A percentile compares a stretch with the other conserved stretches of the same genome.
phyloP scores from a whole-genome alignment of 2,329 filamentous ascomycete genomes.

The Penicillium sp. region DNA sequence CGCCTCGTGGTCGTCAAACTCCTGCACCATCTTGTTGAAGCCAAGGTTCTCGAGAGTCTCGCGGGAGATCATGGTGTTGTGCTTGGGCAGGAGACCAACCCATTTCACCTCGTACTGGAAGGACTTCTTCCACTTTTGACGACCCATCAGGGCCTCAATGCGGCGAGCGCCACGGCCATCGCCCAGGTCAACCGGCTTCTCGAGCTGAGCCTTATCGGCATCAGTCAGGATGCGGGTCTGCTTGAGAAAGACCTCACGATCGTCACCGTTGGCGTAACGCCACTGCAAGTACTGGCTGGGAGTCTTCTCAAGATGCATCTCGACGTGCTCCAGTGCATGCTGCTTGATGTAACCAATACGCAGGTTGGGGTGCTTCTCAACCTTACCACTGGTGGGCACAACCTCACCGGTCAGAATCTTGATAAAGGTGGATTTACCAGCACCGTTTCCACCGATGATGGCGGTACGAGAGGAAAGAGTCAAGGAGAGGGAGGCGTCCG shows the following conservation, averaged over 20 bases:
- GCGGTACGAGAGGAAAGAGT: slow-evolving; percentile 89
- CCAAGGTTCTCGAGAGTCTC: slow-evolving; percentile 85
- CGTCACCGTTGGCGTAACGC: slow-evolving; percentile 96
- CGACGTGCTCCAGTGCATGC: slow-evolving; percentile 97
- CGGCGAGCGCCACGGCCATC: slow-evolving; percentile 78
- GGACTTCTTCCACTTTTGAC: slow-evolving; percentile 98
- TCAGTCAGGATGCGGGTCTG: slow-evolving; percentile 88
- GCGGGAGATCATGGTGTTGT: slow-evolving; percentile 89
- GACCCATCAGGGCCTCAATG: slow-evolving; percentile 87
- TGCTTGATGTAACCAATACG: slow-evolving; percentile 99
- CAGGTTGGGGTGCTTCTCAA: slow-evolving; percentile 97
- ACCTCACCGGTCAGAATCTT: slow-evolving; percentile 94
- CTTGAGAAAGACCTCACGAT: slow-evolving; percentile 96
- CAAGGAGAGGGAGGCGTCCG: slow-evolving; percentile 83
- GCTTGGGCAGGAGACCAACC: slow-evolving; percentile 82
- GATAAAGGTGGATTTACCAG: slow-evolving; percentile 96
- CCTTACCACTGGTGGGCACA: slow-evolving; percentile 78
- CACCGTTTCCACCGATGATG: slow-evolving; percentile 96
- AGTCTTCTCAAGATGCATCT: slow-evolving; percentile 99
- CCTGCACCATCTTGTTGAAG: slow-evolving; percentile 91
- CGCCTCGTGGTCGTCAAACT: slow-evolving; percentile 98
- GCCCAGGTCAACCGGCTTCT: slow-evolving; percentile 80
- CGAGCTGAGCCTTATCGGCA: slow-evolving; percentile 86
- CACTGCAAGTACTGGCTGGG: slow-evolving; percentile 98
- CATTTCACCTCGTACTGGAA: slow-evolving; percentile 99